Conservation (phyloP, 108 stramenopile genomes). For the Cyclotella cryptica region DNA sequence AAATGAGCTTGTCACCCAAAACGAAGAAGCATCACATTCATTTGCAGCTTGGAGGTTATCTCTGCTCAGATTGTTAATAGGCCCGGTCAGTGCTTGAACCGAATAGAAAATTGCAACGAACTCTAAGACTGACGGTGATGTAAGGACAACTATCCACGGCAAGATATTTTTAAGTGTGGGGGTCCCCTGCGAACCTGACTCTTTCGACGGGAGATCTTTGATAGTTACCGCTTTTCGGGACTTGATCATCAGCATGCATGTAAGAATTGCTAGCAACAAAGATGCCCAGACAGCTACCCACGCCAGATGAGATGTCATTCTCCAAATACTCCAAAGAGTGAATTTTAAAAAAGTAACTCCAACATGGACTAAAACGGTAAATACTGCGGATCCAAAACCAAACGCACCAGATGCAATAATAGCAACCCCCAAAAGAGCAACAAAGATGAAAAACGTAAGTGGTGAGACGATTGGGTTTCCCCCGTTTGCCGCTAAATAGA, state of each 20-base stretch:
- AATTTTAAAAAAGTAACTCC: not conserved
- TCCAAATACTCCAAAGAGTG: not conserved
- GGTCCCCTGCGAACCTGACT: slow-evolving; percentile 7
- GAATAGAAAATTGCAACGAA: slow-evolving; percentile 24
- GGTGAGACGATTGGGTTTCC: slow-evolving; percentile 3
- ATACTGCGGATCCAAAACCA: not conserved
- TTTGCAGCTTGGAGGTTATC: not conserved
- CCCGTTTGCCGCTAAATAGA: slow-evolving; percentile 9
- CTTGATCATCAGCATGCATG: not conserved
- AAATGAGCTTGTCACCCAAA: not conserved
- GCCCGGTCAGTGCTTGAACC: slow-evolving; percentile 6
- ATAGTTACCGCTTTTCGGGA: not conserved
- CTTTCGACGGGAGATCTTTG: not conserved
- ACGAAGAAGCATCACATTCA: slow-evolving; percentile 6
- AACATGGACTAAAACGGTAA: not conserved
- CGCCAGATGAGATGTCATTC: not conserved
- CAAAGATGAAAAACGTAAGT: slow-evolving; percentile 19
- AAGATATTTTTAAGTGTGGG: slow-evolving; percentile 18
- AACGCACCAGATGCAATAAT: not conserved
- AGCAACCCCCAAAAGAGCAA: slow-evolving; percentile 1
- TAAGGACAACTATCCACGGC: slow-evolving; percentile 30
- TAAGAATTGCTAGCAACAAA: not conserved
- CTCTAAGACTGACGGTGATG: slow-evolving; percentile 39
- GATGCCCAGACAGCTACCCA: not conserved
- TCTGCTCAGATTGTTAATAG: not conserved